These are phyloP conservation scores for Fusarium floridanum DNA, from an alignment of 2,329 filamentous ascomycete species.

Conservation along the genomic window DNA sequence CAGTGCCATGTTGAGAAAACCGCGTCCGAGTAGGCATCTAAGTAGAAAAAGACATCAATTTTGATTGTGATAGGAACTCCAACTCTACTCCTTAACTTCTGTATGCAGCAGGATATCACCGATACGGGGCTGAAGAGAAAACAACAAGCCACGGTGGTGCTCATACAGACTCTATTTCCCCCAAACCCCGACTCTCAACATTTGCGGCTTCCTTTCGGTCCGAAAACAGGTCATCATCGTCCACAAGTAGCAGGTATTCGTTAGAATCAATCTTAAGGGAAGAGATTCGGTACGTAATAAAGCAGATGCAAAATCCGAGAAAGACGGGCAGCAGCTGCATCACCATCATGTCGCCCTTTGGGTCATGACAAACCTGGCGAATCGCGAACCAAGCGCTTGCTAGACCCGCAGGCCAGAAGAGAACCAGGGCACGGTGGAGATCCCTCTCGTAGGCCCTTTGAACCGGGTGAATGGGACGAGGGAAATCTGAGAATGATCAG, in stretches of 20 bases:
- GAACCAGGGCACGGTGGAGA: background rate
- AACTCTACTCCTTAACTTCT: background rate
- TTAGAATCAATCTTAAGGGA: background rate
- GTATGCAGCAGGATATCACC: background rate
- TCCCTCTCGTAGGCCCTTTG: background rate
- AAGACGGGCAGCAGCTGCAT: background rate
- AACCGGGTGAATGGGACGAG: background rate
- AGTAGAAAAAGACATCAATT: background rate
- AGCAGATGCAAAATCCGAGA: background rate
- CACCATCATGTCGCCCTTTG: background rate
- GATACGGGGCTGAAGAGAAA: background rate
- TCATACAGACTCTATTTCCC: background rate
- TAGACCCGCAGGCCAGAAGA: background rate
- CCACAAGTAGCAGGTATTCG: background rate
- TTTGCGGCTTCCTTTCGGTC: background rate
- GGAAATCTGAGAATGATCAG: background rate
- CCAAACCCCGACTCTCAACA: background rate
- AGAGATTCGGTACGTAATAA: background rate
- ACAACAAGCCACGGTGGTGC: background rate
- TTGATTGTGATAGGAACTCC: background rate
- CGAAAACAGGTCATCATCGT: background rate
- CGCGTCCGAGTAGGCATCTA: background rate
- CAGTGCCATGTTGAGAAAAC: too few species aligned
- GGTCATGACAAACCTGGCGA: background rate
- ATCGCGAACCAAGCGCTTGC: background rate